Conservation (phyloP, 257 asterid genomes). For the Solanum virginianum region DNA sequence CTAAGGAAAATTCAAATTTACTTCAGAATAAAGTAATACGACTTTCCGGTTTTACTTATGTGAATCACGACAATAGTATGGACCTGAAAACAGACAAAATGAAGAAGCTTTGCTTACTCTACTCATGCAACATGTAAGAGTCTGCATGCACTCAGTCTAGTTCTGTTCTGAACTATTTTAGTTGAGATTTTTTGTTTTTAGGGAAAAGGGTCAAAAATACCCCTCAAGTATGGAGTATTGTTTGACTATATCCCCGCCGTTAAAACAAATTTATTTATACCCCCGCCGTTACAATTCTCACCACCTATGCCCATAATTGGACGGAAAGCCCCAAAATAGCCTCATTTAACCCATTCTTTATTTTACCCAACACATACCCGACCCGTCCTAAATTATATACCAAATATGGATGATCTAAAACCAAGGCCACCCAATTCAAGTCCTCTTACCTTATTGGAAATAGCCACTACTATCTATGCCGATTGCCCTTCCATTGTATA, state of each 20-base stretch:
- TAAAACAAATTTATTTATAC: no score
- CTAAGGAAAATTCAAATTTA: background rate
- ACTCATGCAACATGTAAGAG: background rate
- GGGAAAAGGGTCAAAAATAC: no score
- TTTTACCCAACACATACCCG: no score
- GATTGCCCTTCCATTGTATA: conserved; percentile 47
- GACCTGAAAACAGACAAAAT: background rate
- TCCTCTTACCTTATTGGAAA: conserved; percentile 41
- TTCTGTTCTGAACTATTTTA: background rate
- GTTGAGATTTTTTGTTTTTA: background rate
- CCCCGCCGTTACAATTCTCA: no score
- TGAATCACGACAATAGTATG: background rate
- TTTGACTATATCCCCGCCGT: no score
- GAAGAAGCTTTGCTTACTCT: background rate
- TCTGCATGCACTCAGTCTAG: background rate
- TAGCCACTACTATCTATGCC: conserved; percentile 48
- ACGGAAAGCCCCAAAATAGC: no score
- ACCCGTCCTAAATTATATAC: no score
- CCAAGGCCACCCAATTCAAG: conserved; percentile 40
- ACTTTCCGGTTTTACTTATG: background rate
- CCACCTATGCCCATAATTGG: no score
- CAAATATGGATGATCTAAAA: conserved; percentile 21
- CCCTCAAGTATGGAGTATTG: no score
- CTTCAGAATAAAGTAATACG: background rate
- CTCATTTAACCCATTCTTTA: no score